Evolutionary conservation across 495 filamentous ascomycete species (phyloP), one percentile per base, ranked within the genome.

Genomic region (Neurospora tetrasperma): DNA sequence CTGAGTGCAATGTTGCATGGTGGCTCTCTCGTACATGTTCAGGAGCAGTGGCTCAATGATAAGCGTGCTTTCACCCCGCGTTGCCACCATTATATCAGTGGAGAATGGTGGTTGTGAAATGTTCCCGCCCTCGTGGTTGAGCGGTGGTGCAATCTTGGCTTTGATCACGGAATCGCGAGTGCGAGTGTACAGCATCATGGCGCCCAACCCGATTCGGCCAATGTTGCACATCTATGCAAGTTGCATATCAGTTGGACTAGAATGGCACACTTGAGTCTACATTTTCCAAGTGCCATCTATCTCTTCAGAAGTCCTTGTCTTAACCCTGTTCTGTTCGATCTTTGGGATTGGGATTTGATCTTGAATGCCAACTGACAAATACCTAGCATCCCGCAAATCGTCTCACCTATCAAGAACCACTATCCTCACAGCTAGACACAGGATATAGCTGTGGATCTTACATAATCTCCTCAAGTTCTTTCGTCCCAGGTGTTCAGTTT

Each of bases 51-150:
- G 46, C 46, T 54, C 20, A 54, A 27, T 12, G 14, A 35, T 42
- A 43, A 59, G 18, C 48, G 71, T 68, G 48, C 48, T 59, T 72
- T 62, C 62, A 66, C 71, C 71, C 71, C 71, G 62, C 71, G 71
- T 66, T 66, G 10, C 16, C 20, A 66, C 18, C 31, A n/a, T 70
- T 44, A 35, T 42, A 2, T 2, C 20, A 27, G 69, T 71, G 40
- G 70, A 16, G 39, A 27, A 42, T 11, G 41, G 59, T 20, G 27
- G 71, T 38, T 40, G 14, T 23, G 40, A 20, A 35, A 46, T 12
- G 38, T 39, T 54, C 10, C 46, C 46, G 20, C 20, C 44, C 44
- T n/a, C n/a, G 44, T 39, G 6, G 41, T 40, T 35, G n/a, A 20
- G 20, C 27, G 71, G 43, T 71, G 70, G 48, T 72, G 71, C 39